These are phyloP conservation scores for Leishmania amazonensis DNA, from an alignment of 208 protist species.

Conservation along the genomic window DNA sequence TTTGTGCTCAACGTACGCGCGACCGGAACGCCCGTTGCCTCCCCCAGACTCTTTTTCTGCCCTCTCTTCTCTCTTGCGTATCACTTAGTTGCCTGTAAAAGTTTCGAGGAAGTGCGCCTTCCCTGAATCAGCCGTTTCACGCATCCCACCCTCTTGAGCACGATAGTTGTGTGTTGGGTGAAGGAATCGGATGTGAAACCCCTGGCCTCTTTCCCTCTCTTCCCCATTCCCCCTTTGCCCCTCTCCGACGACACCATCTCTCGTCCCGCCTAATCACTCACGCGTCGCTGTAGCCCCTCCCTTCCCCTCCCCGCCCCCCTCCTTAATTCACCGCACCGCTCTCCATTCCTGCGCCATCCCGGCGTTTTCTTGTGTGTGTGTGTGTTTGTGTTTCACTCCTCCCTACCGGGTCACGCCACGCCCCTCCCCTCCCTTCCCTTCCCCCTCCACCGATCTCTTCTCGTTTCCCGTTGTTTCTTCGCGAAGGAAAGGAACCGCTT, in stretches of 20 bases:
- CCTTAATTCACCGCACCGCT: background rate
- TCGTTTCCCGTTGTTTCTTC: background rate
- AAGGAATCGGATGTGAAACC: too few species aligned
- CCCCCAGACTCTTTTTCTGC: background rate
- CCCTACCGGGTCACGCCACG: background rate
- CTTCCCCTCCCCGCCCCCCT: background rate
- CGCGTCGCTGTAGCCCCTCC: background rate
- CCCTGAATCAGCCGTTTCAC: too few species aligned
- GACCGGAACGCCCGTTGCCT: background rate
- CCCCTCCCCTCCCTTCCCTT: background rate
- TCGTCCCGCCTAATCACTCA: too few species aligned
- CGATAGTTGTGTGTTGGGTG: too few species aligned
- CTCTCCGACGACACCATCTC: too few species aligned
- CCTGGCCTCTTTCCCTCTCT: too few species aligned
- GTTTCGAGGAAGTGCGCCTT: too few species aligned
- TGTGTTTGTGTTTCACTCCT: too few species aligned
- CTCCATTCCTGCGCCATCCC: background rate
- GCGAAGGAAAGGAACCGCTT: background rate
- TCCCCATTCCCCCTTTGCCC: too few species aligned
- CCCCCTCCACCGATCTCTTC: background rate
- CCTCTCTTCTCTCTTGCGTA: background rate
- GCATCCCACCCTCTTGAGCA: too few species aligned
- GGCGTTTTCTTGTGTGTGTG: background rate
- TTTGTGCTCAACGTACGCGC: background rate
- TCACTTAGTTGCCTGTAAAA: background rate